Percentiles rank a stretch among this genome's conserved stretches.
These are phyloP conservation scores for Apophysomyces elegans DNA, from an alignment of 371 early-diverging fungal genomes.

Conservation along the genomic window DNA sequence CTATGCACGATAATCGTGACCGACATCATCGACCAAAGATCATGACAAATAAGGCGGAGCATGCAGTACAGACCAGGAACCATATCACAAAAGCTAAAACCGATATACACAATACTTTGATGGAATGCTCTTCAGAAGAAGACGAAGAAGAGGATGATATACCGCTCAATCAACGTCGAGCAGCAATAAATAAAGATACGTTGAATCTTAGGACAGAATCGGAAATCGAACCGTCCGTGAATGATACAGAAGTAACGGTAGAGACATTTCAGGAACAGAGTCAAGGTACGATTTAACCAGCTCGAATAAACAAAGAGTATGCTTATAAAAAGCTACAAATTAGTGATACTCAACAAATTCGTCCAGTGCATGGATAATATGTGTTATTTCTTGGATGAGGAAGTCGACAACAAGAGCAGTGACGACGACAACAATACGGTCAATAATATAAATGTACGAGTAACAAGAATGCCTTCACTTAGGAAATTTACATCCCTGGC, in stretches of 20 bases:
- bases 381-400: not conserved
- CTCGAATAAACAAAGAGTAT: not conserved
- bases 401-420: constrained; percentile 1
- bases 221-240: not conserved
- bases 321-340: not conserved
- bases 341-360: constrained; percentile 8
- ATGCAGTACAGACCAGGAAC: too few species aligned
- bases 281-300: not conserved
- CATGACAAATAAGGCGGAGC: not conserved
- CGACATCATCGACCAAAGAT: not conserved
- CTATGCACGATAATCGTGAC: not conserved
- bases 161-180: constrained; percentile 21
- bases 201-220: not conserved
- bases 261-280: constrained; percentile 8
- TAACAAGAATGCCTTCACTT: not conserved
- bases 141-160: constrained; percentile 24
- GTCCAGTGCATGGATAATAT: constrained; percentile 4
- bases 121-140: not conserved
- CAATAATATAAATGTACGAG: not conserved
- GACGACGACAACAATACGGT: not conserved
- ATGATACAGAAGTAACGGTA: constrained; percentile 2
- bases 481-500: constrained; percentile 13
- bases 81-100: not conserved
- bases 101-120: not conserved
- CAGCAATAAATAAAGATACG: constrained; percentile 10